A percentile compares a stretch with the other conserved stretches of the same genome.
These are phyloP conservation scores for Senecio squalidus DNA, from an alignment of 140 eudicot species.

Conservation along the genomic window DNA sequence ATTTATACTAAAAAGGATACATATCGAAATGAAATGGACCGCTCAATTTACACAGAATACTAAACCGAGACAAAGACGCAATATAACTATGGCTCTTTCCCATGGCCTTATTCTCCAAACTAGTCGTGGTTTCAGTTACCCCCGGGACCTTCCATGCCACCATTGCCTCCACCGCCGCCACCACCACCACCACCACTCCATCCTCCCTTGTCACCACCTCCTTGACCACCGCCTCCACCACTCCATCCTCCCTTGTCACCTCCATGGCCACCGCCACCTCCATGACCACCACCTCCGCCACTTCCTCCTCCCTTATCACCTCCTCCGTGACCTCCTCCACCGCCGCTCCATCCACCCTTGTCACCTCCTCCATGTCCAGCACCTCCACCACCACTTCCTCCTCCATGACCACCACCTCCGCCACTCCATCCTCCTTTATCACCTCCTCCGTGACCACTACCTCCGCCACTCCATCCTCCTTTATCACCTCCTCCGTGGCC, in stretches of 20 bases:
- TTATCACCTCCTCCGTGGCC: slow-evolving; percentile 22
- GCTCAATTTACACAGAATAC: slow-evolving; percentile 1
- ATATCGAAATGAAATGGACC: not conserved
- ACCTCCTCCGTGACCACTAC: slow-evolving; percentile 14
- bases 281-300: slow-evolving; percentile 3
- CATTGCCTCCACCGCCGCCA: not conserved
- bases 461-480: slow-evolving; percentile 15
- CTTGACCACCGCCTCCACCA: not conserved
- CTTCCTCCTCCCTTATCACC: slow-evolving; percentile 5
- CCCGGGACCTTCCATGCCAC: not conserved
- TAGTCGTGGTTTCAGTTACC: slow-evolving; percentile 11
- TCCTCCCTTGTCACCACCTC: slow-evolving; percentile 9
- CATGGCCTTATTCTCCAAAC: slow-evolving; percentile 25
- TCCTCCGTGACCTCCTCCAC: slow-evolving; percentile 9
- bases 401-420: slow-evolving; percentile 10
- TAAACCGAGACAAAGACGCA: not conserved
- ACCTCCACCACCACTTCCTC: slow-evolving; percentile 11
- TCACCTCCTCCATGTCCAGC: slow-evolving; percentile 18
- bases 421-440: slow-evolving; percentile 11
- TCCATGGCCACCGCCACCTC: not conserved
- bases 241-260: not conserved
- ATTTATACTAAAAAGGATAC: not conserved
- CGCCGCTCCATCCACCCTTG: slow-evolving; percentile 15
- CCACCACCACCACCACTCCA: slow-evolving; percentile 8
- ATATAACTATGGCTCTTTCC: not conserved